These are phyloP conservation scores for Aspergillus nomiae DNA, from an alignment of 2,329 filamentous ascomycete species.

Conservation along the genomic window DNA sequence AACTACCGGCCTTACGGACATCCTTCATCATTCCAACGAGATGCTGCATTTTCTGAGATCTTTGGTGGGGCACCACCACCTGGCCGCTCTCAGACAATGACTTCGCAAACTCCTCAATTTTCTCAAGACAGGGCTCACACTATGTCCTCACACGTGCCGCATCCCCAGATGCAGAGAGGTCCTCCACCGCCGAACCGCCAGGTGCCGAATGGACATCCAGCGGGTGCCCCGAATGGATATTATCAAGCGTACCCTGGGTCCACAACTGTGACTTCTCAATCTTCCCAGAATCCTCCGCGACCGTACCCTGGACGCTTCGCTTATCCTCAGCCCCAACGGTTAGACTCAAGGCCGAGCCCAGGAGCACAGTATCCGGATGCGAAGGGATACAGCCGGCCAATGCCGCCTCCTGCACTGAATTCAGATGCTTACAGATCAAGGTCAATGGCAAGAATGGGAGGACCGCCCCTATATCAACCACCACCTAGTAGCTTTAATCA, in stretches of 20 bases:
- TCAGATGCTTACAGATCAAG: conserved; percentile 88
- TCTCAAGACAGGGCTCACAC: conserved; percentile 75
- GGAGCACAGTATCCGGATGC: conserved; percentile 61
- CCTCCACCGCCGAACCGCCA: conserved; percentile 47
- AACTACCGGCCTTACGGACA: conserved; percentile 60
- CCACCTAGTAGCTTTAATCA: conserved; percentile 64
- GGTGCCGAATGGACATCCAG: conserved; percentile 47
- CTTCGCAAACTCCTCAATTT: conserved; percentile 68
- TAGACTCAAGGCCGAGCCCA: conserved; percentile 61
- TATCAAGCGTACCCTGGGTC: conserved; percentile 41
- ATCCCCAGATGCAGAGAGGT: conserved; percentile 46
- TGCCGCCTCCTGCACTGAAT: conserved; percentile 73
- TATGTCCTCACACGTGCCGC: conserved; percentile 61
- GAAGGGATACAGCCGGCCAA: conserved; percentile 58
- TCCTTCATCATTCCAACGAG: conserved; percentile 67
- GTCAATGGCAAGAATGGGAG: conserved; percentile 76
- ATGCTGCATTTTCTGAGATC: conserved; percentile 94
- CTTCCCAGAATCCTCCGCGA: conserved; percentile 61
- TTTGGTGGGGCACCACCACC: conserved; percentile 85
- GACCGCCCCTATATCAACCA: conserved; percentile 71
- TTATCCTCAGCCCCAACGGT: conserved; percentile 72
- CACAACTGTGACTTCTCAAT: conserved; percentile 44
- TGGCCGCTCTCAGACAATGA: conserved; percentile 95
- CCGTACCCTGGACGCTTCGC: conserved; percentile 66
- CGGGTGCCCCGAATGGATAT: conserved; percentile 42